These are phyloP conservation scores for Stevia rebaudiana DNA, from an alignment of 140 eudicot genomes.

Conservation along the genomic window DNA sequence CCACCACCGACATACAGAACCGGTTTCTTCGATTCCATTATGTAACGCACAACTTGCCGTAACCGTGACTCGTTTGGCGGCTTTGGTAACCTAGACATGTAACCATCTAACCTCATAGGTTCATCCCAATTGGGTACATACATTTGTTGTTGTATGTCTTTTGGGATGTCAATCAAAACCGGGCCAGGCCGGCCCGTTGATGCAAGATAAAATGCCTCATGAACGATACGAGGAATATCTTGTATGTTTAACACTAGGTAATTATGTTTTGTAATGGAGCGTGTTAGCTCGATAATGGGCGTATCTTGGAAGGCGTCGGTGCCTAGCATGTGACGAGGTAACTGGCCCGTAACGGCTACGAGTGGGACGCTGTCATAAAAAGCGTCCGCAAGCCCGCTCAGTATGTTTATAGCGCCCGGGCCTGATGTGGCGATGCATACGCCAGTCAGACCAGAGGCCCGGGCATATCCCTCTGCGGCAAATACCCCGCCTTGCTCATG, in stretches of 20 bases:
- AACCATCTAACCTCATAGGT: constrained; percentile 56
- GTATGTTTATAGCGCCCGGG: constrained; percentile 72
- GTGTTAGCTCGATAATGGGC: constrained; percentile 71
- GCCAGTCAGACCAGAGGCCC: constrained; percentile 61
- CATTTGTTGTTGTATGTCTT: constrained; percentile 70
- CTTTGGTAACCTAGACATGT: constrained; percentile 57
- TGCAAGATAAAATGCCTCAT: constrained; percentile 64
- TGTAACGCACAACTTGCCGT: constrained; percentile 49
- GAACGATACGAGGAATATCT: constrained; percentile 68
- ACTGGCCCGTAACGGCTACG: constrained; percentile 76
- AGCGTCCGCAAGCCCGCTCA: constrained; percentile 69
- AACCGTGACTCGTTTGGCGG: constrained; percentile 30
- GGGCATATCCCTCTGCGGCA: constrained; percentile 75
- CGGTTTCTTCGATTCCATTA: constrained; percentile 57
- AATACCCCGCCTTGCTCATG: constrained; percentile 78
- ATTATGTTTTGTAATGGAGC: constrained; percentile 73
- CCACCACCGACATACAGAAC: constrained; percentile 85
- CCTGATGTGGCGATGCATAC: constrained; percentile 82
- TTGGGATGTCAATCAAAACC: constrained; percentile 68
- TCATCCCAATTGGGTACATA: too few relatives aligned
- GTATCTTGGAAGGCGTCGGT: constrained; percentile 80
- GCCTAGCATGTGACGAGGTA: constrained; percentile 70
- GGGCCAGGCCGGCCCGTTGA: constrained; percentile 71
- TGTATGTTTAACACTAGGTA: constrained; percentile 59
- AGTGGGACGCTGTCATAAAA: constrained; percentile 58